phyloP scores from a whole-genome alignment of 1,139 yeast genomes.

The Dujonia santamariae region DNA sequence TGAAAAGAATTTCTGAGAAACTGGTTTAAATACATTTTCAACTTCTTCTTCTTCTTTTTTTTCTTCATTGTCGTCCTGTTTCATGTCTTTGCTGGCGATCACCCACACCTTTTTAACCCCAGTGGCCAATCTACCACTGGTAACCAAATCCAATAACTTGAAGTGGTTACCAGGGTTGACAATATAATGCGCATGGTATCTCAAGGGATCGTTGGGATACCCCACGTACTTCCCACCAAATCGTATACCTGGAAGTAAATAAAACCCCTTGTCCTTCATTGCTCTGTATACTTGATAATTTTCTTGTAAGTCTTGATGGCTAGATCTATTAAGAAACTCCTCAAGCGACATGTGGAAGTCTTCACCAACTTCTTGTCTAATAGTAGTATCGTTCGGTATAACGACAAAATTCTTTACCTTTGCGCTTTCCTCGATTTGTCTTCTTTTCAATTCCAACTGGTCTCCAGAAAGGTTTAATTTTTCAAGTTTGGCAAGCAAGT shows the following conservation, averaged over 20 bases:
- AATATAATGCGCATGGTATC: conserved; percentile 85
- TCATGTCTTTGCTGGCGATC: conserved; percentile 44
- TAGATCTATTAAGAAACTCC: conserved; percentile 8
- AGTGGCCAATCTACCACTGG: conserved; percentile 88
- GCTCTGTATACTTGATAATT: conserved; percentile 24
- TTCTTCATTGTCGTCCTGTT: conserved; percentile 10
- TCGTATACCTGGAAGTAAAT: conserved; percentile 77
- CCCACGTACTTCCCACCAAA: conserved; percentile 89
- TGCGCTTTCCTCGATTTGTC: conserved; percentile 1
- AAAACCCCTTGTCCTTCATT: conserved; percentile 49
- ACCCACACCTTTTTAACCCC: conserved; percentile 88
- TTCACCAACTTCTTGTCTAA: background rate
- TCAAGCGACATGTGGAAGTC: conserved; percentile 8
- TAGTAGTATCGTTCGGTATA: conserved; percentile 6
- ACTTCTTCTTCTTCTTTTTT: conserved; percentile 5
- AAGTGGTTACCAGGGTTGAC: conserved; percentile 56
- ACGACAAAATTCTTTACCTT: conserved; percentile 7
- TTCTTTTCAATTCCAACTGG: conserved; percentile 3
- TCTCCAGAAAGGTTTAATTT: conserved; percentile 8
- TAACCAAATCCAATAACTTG: conserved; percentile 55
- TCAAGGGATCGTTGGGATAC: conserved; percentile 91
- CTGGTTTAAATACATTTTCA: conserved; percentile 7
- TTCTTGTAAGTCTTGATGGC: conserved; percentile 7
- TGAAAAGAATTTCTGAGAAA: conserved; percentile 42
- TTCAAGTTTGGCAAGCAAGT: conserved; percentile 8